Conservation (phyloP, 106 monocot species). For the Dactylorhiza incarnata region DNA sequence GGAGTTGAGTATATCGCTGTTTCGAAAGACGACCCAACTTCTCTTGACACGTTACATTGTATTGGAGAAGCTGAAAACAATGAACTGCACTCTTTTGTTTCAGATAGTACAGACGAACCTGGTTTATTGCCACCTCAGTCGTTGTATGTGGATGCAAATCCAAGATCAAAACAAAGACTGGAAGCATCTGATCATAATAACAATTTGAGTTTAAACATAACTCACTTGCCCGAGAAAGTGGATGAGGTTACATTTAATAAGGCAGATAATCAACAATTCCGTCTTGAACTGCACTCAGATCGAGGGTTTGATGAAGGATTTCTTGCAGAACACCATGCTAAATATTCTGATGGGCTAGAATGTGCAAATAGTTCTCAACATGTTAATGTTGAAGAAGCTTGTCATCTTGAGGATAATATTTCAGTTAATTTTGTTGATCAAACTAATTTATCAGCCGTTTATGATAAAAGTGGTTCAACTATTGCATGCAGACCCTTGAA, state of each 20-base stretch:
- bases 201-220: background rate
- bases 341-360: background rate
- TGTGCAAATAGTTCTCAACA: background rate
- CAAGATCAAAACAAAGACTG: background rate
- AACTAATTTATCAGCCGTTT: background rate
- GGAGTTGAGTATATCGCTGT: background rate
- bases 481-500: background rate
- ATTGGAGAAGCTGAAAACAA: background rate
- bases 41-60: background rate
- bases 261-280: background rate
- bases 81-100: background rate
- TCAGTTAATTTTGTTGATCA: background rate
- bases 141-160: background rate
- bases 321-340: background rate
- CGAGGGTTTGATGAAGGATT: background rate
- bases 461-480: constrained; percentile 1
- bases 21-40: too few relatives aligned
- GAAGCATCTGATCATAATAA: constrained; percentile 2
- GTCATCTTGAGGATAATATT: background rate
- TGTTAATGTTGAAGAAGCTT: background rate
- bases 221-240: background rate
- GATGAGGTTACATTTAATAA: background rate
- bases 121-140: background rate
- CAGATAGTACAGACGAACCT: background rate
- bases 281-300: background rate